Base-by-base conservation (phyloP, 73 alveolate genomes). In the Tetrahymena elliotti region DNA sequence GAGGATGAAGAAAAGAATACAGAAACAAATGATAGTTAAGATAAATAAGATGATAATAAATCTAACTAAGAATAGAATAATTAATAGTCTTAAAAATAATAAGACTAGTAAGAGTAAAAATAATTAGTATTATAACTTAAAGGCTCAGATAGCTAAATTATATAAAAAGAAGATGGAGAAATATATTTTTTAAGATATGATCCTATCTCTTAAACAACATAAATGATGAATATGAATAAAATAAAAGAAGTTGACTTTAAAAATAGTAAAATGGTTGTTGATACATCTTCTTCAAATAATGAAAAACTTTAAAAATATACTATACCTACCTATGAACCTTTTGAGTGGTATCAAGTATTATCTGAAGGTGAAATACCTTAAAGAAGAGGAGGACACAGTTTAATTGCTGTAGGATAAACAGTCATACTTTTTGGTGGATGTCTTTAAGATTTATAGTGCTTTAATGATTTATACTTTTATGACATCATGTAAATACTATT, bases 381-480 rank as follows among this genome's bases (percentile, higher is more conserved):
- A 34, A 36, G 84, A 31, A 94, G 96, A 94, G 96, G 96, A 84
- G 96, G 96, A 24, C 96, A 94, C 82, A 84, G 95, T 36, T 83
- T 94, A 93, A 94, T 52, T 53, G 36, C 92, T 40, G 93, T 94
- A 20, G 96, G 96, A 35, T 94, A 94, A 47, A 83, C 38, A 33
- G 41, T 94, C 8, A 84, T 94, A 33, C 93, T 94, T 36, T 94
- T 94, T 88, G 96, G 96, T 83, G 96, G 96, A 27, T 94, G 96
- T 83, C 93, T 84, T 22, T 94, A 83, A 53, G 94, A 94, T 38
- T 33, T 94, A 4, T 10, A 94, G 47, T 94, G 96, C n/a, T 94
- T 94, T 24, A 53, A 92, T 88, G 96, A 94, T 52, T 94, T 94
- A 94, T 94, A 68, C 88, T 68, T 68, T 36, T 68, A 68, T 31